Evolutionary conservation across 2,329 filamentous ascomycete species (phyloP), one percentile per base, ranked within the genome.

Genomic region (Seiridium unicorne): DNA sequence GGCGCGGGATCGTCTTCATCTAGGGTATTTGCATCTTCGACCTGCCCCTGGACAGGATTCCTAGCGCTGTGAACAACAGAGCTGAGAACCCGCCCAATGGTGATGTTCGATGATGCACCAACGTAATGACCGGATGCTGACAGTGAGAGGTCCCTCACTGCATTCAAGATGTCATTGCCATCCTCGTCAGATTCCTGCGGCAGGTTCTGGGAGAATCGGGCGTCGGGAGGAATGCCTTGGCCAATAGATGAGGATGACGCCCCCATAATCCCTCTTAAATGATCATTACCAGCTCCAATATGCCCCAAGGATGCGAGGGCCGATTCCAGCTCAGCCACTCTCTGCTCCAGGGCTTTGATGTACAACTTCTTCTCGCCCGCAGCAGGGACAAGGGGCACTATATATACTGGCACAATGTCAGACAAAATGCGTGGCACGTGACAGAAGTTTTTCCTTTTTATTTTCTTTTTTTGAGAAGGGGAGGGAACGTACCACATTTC

Each of bases 291-390:
- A 31, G 63, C 57, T 51, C 56, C 62, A 11, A 59, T 46, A 36
- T 72, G 69, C 2, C 69, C 69, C 5, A 68, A 60, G 2, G 68
- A 68, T 26, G 67, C 58, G 10, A 72, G 64, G 40, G 62, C 66
- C 1, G 65, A 62, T 55, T 72, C 69, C 34, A 72, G 62, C 51
- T 71, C 69, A 5, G 68, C 64, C 34, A 72, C 62, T 3, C 69
- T 65, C 51, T 70, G 65, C 57, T 71, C 70, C 3, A 72, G 65
- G 13, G 68, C 68, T 54, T 67, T 70, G 61, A 69, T 69, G 55
- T 68, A 69, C 0, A 70, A 60, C 38, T 70, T 70, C 64, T 70
- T 72, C 61, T 72, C 69, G 3, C 69, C 69, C 1, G 69, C 69
- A 4, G 69, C 69, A 10, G 69, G 69, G n/a, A 70, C 67, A 10